Evolutionary conservation across 345 rosid species (phyloP).

Genomic region (Dipteronia dyeriana): DNA sequence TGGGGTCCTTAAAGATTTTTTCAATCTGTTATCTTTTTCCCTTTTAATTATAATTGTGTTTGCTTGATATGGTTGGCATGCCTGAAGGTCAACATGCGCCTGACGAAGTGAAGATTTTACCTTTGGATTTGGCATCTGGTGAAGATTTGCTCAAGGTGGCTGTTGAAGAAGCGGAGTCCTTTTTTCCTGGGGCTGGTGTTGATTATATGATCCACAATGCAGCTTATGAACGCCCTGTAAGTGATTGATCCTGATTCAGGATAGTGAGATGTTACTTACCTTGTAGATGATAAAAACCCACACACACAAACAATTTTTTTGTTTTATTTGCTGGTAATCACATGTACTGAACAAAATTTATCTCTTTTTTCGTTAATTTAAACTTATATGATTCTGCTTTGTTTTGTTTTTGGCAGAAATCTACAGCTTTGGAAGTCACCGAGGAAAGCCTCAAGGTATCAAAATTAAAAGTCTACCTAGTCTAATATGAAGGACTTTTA

Average conservation of each 20-base stretch:
- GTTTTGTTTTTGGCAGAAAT: constrained; percentile 58
- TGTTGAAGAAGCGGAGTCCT: constrained; percentile 73
- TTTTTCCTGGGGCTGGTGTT: constrained; percentile 67
- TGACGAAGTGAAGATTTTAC: constrained; percentile 66
- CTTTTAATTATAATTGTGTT: background rate
- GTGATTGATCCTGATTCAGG: constrained; percentile 26
- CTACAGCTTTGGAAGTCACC: constrained; percentile 65
- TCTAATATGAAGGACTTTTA: background rate
- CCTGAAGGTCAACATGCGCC: constrained; percentile 80
- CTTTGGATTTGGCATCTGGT: constrained; percentile 82
- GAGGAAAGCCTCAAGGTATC: constrained; percentile 81
- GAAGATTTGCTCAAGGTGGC: constrained; percentile 66
- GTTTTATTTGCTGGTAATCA: background rate
- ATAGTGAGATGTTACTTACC: background rate
- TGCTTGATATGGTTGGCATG: constrained; percentile 14
- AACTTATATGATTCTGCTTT: background rate
- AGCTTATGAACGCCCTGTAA: constrained; percentile 93
- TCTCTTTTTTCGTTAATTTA: background rate
- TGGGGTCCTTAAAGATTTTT: background rate
- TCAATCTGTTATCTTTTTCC: background rate
- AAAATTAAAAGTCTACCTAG: background rate
- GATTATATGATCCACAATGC: constrained; percentile 92
- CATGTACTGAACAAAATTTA: background rate
- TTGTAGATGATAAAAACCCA: background rate
- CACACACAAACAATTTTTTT: background rate